Evolutionary conservation across 805 yeast genomes (phyloP).

Genomic region (Candida morakotiae): DNA sequence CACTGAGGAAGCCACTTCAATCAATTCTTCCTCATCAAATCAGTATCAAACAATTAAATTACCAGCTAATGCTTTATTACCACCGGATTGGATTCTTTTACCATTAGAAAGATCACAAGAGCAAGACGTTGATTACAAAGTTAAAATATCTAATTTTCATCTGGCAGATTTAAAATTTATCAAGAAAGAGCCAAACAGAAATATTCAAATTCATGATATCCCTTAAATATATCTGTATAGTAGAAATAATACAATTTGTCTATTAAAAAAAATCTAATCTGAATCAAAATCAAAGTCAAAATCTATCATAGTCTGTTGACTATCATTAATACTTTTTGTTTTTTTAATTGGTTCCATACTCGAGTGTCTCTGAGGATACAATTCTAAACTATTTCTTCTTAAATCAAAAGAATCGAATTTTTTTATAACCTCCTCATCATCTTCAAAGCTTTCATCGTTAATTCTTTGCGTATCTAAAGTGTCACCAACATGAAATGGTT

Average conservation of each 20-base stretch:
- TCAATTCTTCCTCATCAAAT: not conserved
- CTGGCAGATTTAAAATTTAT: slow-evolving; percentile 15
- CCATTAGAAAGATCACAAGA: slow-evolving; percentile 16
- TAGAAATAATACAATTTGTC: not conserved
- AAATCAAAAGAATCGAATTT: slow-evolving; percentile 4
- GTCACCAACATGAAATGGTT: not conserved
- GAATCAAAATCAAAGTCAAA: slow-evolving; percentile 26
- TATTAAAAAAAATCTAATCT: not conserved
- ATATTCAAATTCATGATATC: slow-evolving; percentile 4
- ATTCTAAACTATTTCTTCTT: slow-evolving; percentile 9
- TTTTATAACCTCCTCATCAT: slow-evolving; percentile 3
- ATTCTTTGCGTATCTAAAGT: not conserved
- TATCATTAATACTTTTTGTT: not conserved
- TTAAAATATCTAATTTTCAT: slow-evolving; percentile 15
- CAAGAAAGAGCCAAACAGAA: slow-evolving; percentile 5
- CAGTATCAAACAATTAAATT: slow-evolving; percentile 17
- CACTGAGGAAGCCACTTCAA: not conserved
- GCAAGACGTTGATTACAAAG: slow-evolving; percentile 12
- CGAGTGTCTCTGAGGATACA: slow-evolving; percentile 2
- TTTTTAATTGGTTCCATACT: slow-evolving; percentile 3
- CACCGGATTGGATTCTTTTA: slow-evolving; percentile 27
- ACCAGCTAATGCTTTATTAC: slow-evolving; percentile 23
- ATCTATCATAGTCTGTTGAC: slow-evolving; percentile 13
- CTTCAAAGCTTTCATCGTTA: slow-evolving; percentile 8
- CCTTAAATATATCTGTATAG: slow-evolving; percentile 4